Base-by-base conservation (phyloP, 2,329 filamentous ascomycete species). In the Neopestalotiopsis sp. region DNA sequence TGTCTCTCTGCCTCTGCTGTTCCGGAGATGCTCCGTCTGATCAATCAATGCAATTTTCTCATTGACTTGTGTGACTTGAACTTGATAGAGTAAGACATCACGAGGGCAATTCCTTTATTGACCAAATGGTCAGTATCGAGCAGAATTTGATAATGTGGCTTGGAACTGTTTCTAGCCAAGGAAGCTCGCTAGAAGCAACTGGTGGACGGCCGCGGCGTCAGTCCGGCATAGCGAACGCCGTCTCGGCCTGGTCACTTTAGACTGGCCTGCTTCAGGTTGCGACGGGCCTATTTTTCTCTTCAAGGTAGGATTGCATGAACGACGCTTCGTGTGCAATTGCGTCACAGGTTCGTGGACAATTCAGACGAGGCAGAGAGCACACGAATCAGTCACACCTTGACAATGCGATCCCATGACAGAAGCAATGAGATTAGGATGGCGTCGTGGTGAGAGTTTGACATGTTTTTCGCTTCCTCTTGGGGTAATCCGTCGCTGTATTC, bases 191-290 rank as follows among this genome's bases (percentile, higher is more conserved):
- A 34, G 32, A n/a, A 56, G 24, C 13, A 66, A 34, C 10, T 38
- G 45, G 20, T 14, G 20, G 30, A 28, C 10, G 34, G n/a, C 38
- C 38, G 42, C 20, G 62, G 20, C 30, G 20, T 52, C 17, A 28
- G 14, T 34, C 20, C 63, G 63, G 63, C 30, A 56, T 66, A 58
- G 45, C 30, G 49, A 45, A 34, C 24, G 45, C 12, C 63, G 20
- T 42, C 13, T 30, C 24, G 7, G 63, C 38, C 45, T 40, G 40
- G 63, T 57, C 63, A 20, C 17, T 38, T 38, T 38, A 10, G 34
- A 38, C 34, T 66, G 63, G 63, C 20, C 20, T 66, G 63, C 63
- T 66, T 58, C 63, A 66, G 63, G 32, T 66, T 66, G 60, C 45
- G 63, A 57, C 63, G 40, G 63, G 40, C n/a, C 62, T 30, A 5